Evolutionary conservation across 306 rosid genomes (phyloP).

Genomic region (Ceratonia siliqua): DNA sequence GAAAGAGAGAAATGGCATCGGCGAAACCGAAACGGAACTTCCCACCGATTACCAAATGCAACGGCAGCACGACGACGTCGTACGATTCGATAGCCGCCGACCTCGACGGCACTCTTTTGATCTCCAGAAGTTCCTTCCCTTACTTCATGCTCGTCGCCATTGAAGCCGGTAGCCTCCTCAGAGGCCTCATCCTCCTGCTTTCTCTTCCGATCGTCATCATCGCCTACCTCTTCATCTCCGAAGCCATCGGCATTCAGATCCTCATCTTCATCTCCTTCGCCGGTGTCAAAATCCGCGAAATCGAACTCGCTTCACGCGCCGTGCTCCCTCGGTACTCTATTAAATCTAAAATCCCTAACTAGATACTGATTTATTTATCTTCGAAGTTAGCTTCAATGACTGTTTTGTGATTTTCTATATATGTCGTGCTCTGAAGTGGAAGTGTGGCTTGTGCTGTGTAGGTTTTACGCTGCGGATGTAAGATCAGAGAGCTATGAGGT

Average conservation of each 20-base stretch:
- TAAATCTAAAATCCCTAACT: too few relatives aligned
- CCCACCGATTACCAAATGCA: slow-evolving; percentile 58
- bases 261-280: slow-evolving; percentile 91
- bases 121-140: slow-evolving; percentile 78
- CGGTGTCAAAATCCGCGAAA: slow-evolving; percentile 87
- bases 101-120: slow-evolving; percentile 87
- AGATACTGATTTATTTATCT: neutral
- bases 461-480: slow-evolving; percentile 92
- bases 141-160: slow-evolving; percentile 96
- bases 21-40: slow-evolving; percentile 45
- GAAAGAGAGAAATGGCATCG: slow-evolving; percentile 39
- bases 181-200: slow-evolving; percentile 87
- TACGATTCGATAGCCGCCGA: slow-evolving; percentile 81
- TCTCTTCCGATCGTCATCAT: slow-evolving; percentile 72
- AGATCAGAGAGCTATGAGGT: slow-evolving; percentile 85
- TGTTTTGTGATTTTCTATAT: neutral
- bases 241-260: slow-evolving; percentile 88
- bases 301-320: slow-evolving; percentile 91
- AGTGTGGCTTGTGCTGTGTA: neutral
- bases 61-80: slow-evolving; percentile 31
- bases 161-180: slow-evolving; percentile 93
- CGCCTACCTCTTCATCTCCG: slow-evolving; percentile 83
- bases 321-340: slow-evolving; percentile 72
- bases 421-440: neutral
- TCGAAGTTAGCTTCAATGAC: neutral